Percentiles rank a stretch among this genome's conserved stretches.
These are phyloP conservation scores for Hippophae rhamnoides DNA, from an alignment of 306 rosid species.

Conservation along the genomic window DNA sequence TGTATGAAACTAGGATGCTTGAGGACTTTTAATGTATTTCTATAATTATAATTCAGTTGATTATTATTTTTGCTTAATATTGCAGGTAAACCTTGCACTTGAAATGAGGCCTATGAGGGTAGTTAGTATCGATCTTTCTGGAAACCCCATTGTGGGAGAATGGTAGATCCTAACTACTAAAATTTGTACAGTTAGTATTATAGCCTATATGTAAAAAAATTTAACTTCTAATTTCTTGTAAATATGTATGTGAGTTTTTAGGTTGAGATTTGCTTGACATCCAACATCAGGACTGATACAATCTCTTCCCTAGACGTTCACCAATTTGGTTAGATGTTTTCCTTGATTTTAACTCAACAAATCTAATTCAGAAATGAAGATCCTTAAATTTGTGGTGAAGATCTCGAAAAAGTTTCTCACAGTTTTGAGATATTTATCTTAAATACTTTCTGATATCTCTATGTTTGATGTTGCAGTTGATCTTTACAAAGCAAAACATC, in stretches of 20 bases:
- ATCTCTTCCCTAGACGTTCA: slow-evolving; percentile 66
- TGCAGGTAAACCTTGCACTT: no score
- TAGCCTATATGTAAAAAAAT: not conserved
- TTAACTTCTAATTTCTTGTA: not conserved
- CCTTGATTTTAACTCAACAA: slow-evolving; percentile 12
- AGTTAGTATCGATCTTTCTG: slow-evolving; percentile 92
- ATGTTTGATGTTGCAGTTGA: slow-evolving; percentile 45
- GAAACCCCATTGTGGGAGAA: slow-evolving; percentile 81
- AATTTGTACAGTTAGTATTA: not conserved
- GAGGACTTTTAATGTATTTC: no score
- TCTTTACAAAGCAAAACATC: slow-evolving; percentile 53
- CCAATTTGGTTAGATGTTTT: slow-evolving; percentile 66
- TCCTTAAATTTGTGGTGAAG: not conserved
- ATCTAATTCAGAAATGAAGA: not conserved
- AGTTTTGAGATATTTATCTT: no score
- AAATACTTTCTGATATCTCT: slow-evolving; percentile 7
- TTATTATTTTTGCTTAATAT: no score
- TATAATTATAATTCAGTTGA: no score
- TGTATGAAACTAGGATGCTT: no score
- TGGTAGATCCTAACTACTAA: slow-evolving; percentile 37
- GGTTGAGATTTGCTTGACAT: slow-evolving; percentile 97
- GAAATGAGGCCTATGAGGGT: slow-evolving; percentile 36
- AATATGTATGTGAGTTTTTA: slow-evolving; percentile 28
- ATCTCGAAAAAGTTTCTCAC: no score
- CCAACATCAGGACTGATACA: slow-evolving; percentile 63